A percentile compares a stretch with the other conserved stretches of the same genome.
Conservation (phyloP, 495 filamentous ascomycete species). For the Tetracladium marchalianum region DNA sequence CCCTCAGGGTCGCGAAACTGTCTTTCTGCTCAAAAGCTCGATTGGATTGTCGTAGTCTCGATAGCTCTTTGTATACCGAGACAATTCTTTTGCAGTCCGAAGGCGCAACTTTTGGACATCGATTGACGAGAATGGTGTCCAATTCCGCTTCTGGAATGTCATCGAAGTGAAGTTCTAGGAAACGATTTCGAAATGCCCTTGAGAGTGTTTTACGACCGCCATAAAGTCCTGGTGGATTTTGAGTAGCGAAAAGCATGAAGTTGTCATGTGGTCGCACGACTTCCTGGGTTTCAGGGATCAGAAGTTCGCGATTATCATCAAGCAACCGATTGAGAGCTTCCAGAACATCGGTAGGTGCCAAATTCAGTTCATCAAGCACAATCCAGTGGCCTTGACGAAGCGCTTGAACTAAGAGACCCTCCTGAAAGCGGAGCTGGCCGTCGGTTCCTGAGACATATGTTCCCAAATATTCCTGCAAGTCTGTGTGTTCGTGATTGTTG, state of each 20-base stretch:
- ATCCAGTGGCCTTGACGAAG: conserved; percentile 94
- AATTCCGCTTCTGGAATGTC: conserved; percentile 95
- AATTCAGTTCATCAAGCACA: conserved; percentile 91
- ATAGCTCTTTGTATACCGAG: conserved; percentile 86
- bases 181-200: conserved; percentile 90
- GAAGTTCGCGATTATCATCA: conserved; percentile 94
- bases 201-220: conserved; percentile 90
- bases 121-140: conserved; percentile 81
- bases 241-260: conserved; percentile 99
- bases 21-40: conserved; percentile 94
- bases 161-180: conserved; percentile 94
- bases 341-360: conserved; percentile 92
- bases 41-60: conserved; percentile 75
- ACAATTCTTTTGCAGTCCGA: conserved; percentile 89
- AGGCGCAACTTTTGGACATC: conserved; percentile 75
- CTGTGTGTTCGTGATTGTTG: conserved; percentile 99
- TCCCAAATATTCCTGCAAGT: conserved; percentile 95
- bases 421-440: conserved; percentile 80
- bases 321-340: conserved; percentile 91
- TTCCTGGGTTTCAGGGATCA: conserved; percentile 96
- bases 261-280: conserved; percentile 81
- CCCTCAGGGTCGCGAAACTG: conserved; percentile 91
- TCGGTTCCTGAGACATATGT: conserved; percentile 81
- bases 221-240: conserved; percentile 93
- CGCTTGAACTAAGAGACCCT: conserved; percentile 89